Base-by-base conservation (phyloP, 108 stramenopile genomes). In the Seminavis robusta region DNA sequence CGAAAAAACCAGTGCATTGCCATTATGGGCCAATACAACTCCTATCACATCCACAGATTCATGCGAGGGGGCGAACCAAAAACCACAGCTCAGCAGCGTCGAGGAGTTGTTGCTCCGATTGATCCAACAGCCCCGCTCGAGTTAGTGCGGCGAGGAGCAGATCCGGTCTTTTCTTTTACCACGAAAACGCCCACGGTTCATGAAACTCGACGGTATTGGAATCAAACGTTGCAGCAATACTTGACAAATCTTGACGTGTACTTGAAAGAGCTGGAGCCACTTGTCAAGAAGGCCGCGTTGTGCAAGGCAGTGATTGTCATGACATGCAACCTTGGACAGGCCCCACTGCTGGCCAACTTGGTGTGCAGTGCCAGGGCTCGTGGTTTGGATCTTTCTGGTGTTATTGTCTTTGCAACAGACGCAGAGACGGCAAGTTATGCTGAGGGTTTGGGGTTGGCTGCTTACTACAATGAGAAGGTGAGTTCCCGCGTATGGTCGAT, bases 391-490 rank as follows among this genome's bases (percentile, higher is more conserved):
- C 4, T 64, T 3, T 59, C 57, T 26, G 69, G 63, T 17, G 50
- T 90, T 9, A 64, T 90, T 38, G 67, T 90, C 17, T 90, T 90
- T 58, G 81, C 84, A 0, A 80, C 88, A 7, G 88, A 90, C 54
- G 25, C 52, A 8, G 76, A 84, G 56, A 86, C 84, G 3, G 76
- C 74, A 56, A 83, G 69, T 44, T 33, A 86, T 1, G 79, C 80
- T 0, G 77, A 82, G 39, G 64, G 79, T 3, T 44, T 90, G 52
- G 88, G 88, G 20, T 55, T 90, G 17, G 43, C 67, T 1, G 76
- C 77, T 0, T 90, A 66, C 40, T 90, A 83, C 55, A 81, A 86
- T 52, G 78, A 82, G 66, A 64, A 65, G 52, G 80, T 87, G 45
- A 52, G 71, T 34, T 11, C 25, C 20, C 24, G 24, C 21, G 20